These are phyloP conservation scores for Fusarium nanum DNA, from an alignment of 2,329 filamentous ascomycete genomes.

Conservation along the genomic window DNA sequence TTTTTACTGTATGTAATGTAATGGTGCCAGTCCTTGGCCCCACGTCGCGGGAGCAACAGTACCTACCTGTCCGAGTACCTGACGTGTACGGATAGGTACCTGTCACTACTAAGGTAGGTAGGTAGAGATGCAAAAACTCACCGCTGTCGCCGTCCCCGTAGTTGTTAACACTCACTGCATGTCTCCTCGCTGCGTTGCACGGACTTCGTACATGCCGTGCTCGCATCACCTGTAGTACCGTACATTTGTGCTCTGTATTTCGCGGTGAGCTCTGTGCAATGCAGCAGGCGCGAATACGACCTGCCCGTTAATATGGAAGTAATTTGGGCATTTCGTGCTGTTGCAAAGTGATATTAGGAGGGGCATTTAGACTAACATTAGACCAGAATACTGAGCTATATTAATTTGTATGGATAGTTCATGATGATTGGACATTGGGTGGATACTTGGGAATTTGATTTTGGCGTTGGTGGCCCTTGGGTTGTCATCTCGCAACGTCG, in stretches of 20 bases:
- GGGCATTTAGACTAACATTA: neutral
- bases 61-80: neutral
- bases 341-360: neutral
- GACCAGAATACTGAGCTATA: slow-evolving; percentile 3
- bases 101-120: neutral
- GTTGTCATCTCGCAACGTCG: slow-evolving; percentile 35
- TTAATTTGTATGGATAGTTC: neutral
- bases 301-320: neutral
- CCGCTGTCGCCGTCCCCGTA: slow-evolving; percentile 9
- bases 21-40: neutral
- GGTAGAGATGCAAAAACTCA: slow-evolving; percentile 7
- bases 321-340: slow-evolving; percentile 5
- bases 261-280: slow-evolving; percentile 16
- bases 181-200: slow-evolving; percentile 14
- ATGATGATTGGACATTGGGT: slow-evolving; percentile 26
- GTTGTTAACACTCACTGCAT: neutral
- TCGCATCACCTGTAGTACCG: slow-evolving; percentile 4
- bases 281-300: neutral
- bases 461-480: slow-evolving; percentile 21
- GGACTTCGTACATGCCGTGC: slow-evolving; percentile 39
- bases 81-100: neutral
- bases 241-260: slow-evolving; percentile 9
- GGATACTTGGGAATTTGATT: slow-evolving; percentile 23
- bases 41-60: neutral
- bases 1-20: too few relatives aligned